phyloP scores from a whole-genome alignment of 148 eudicot genomes.

The Bassia scoparia region DNA sequence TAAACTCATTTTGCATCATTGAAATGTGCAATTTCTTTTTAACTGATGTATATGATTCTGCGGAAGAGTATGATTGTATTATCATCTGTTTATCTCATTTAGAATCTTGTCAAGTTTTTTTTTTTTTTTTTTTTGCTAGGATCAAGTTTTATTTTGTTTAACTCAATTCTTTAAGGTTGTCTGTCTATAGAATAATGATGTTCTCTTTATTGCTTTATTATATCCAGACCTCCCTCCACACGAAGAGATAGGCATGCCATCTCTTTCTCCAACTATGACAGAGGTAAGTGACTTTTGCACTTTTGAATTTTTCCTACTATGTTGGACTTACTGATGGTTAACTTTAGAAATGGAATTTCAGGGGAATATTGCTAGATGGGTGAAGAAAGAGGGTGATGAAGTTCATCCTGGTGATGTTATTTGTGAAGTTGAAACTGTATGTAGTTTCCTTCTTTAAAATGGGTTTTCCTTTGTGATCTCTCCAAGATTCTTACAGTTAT shows the following conservation, averaged over 20 bases:
- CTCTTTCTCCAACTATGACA: slow-evolving; percentile 94
- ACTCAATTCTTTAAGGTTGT: not conserved
- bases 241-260: slow-evolving; percentile 95
- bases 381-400: slow-evolving; percentile 95
- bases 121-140: no score
- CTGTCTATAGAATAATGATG: not conserved
- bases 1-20: not conserved
- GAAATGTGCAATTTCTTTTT: not conserved
- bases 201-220: not conserved
- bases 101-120: not conserved
- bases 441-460: slow-evolving; percentile 12
- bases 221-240: slow-evolving; percentile 81
- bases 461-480: not conserved
- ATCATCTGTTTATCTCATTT: not conserved
- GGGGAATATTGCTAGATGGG: slow-evolving; percentile 97
- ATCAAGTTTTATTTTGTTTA: not conserved
- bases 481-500: not conserved
- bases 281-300: slow-evolving; percentile 48
- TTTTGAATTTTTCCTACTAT: not conserved
- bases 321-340: not conserved
- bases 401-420: slow-evolving; percentile 93
- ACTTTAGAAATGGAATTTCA: slow-evolving; percentile 32
- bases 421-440: slow-evolving; percentile 97
- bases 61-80: not conserved
- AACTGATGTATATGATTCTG: not conserved